Base-by-base conservation (phyloP, 257 asterid genomes). In the Penstemon barbatus region DNA sequence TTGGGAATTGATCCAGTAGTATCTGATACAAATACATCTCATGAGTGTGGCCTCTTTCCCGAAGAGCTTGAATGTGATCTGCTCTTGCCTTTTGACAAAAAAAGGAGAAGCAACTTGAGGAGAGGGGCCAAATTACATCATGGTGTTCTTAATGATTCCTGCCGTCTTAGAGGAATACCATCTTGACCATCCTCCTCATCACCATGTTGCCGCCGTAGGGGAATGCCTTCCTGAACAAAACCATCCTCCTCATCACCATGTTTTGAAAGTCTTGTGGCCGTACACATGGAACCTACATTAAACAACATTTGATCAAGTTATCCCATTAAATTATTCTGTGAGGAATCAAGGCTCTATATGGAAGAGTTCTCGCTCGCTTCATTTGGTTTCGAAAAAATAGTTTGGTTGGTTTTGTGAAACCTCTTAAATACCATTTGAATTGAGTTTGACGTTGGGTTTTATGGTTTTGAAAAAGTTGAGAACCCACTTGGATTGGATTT, bases 151-250 rank as follows among this genome's bases (percentile, higher is more conserved):
- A n/a, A 75, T 50, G 90, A 70, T 44, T 88, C 96, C 70, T 88
- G 92, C 70, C 95, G 95, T 81, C 78, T 81, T 61, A 91, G 72
- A 69, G 96, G 97, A 58, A 86, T 82, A 66, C 92, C 96, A 82
- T 91, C 97, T 52, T 77, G 85, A 48, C 83, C 83, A 78, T 86
- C 77, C 56, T 77, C 94, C 64, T 82, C 95, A 12, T 86, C 84
- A 0, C 43, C 58, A 18, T 86, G 90, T 77, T 81, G 92, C 71
- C 95, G 95, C 81, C 77, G 79, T 58, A 92, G 76, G 57, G 97
- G 98, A 60, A 86, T 81, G 61, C 89, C 97, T 83, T 92, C 98
- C 54, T 77, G 85, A 54, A 80, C 92, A 75, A 81, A 86, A 75
- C 85, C 84, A 78, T 87, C 79, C 53, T 78, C 93, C 62, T 85